Conservation (phyloP, 139 green algal genomes). For the Diplosphaera chodatii region DNA sequence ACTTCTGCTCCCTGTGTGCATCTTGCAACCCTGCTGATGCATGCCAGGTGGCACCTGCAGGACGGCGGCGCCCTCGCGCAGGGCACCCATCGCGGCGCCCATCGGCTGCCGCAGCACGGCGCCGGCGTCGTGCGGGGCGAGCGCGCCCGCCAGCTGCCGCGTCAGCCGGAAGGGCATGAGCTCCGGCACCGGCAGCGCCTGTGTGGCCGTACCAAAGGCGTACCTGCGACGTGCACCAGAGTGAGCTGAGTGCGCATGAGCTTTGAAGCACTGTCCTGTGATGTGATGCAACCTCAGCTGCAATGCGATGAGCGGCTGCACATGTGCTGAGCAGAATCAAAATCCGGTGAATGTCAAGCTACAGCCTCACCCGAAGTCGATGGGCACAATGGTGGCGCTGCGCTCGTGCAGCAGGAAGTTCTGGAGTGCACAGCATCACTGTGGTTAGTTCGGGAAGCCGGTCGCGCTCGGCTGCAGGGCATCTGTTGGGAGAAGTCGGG, state of each 20-base stretch:
- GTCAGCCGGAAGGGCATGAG: conserved; percentile 69
- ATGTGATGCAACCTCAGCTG: too few species aligned
- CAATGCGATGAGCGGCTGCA: too few species aligned
- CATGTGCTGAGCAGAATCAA: not conserved
- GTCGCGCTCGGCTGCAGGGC: too few species aligned
- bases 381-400: conserved; percentile 42
- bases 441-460: too few species aligned
- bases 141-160: conserved; percentile 39
- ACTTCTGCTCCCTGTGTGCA: too few species aligned
- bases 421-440: too few species aligned
- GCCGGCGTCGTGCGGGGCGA: conserved; percentile 41
- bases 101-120: conserved; percentile 35
- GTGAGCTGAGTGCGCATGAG: too few species aligned
- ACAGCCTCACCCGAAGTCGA: conserved; percentile 79
- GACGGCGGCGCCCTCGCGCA: conserved; percentile 7
- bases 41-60: not conserved
- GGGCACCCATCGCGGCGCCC: conserved; percentile 26
- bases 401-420: conserved; percentile 61
- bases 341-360: too few species aligned
- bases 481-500: too few species aligned
- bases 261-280: too few species aligned
- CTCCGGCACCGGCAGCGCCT: conserved; percentile 61
- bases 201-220: conserved; percentile 57
- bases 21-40: not conserved
- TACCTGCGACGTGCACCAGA: conserved; percentile 24